Evolutionary conservation across 1,284 basidiomycete species (phyloP).

Genomic region (Ustilago curta): DNA sequence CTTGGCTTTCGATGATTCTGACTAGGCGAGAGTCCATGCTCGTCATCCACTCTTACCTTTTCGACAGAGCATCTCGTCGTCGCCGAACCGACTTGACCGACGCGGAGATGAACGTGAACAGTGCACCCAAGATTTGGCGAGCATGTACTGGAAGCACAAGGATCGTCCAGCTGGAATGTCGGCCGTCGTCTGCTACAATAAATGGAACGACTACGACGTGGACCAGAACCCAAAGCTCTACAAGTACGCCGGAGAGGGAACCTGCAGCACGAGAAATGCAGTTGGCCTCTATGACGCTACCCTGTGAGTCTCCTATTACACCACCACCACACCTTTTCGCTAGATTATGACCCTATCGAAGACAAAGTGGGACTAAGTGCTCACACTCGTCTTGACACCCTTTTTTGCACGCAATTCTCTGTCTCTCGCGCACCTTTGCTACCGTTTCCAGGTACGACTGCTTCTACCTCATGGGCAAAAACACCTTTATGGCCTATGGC

Average conservation of each 20-base stretch:
- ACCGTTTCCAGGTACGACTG: neutral
- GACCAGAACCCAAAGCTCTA: neutral
- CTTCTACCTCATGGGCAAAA: neutral
- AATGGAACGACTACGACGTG: neutral
- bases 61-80: neutral
- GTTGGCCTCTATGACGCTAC: no score
- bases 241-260: neutral
- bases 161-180: neutral
- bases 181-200: neutral
- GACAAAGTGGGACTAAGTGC: no score
- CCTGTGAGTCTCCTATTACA: no score
- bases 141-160: neutral
- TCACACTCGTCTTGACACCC: no score
- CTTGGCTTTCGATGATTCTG: neutral
- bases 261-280: no score
- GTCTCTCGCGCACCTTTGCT: no score
- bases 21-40: neutral
- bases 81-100: neutral
- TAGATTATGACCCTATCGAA: no score
- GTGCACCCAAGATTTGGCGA: neutral
- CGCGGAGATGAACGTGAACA: neutral
- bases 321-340: no score
- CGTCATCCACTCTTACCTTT: neutral
- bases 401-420: no score
- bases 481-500: neutral